phyloP scores from a whole-genome alignment of 495 filamentous ascomycete genomes.

The Trypethelium eluteriae region DNA sequence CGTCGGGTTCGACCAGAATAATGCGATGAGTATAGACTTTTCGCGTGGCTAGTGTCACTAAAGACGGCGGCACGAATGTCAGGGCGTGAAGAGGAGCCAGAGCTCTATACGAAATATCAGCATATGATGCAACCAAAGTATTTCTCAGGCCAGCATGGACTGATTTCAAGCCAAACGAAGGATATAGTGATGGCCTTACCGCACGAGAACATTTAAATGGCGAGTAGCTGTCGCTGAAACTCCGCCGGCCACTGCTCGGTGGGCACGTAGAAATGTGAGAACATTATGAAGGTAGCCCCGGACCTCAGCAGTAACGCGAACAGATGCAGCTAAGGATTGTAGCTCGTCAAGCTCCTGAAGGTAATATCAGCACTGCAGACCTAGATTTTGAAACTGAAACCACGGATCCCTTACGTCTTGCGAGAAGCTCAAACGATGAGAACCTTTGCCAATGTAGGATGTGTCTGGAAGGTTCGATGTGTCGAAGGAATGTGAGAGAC shows the following conservation, averaged over 20 bases:
- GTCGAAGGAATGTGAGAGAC: constrained; percentile 76
- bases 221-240: constrained; percentile 68
- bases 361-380: neutral
- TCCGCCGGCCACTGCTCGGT: constrained; percentile 72
- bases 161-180: neutral
- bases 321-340: constrained; percentile 32
- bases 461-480: constrained; percentile 32
- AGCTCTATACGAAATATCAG: constrained; percentile 35
- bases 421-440: constrained; percentile 29
- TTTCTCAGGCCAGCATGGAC: too few relatives aligned
- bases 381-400: neutral
- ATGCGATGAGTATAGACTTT: constrained; percentile 88
- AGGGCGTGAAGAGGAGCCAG: constrained; percentile 80
- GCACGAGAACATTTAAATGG: constrained; percentile 61
- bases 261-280: constrained; percentile 72
- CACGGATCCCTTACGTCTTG: constrained; percentile 19
- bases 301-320: constrained; percentile 57
- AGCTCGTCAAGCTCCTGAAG: constrained; percentile 42
- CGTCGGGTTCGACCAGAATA: constrained; percentile 54
- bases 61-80: constrained; percentile 72
- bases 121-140: neutral
- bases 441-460: constrained; percentile 48
- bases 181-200: constrained; percentile 35
- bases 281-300: constrained; percentile 78
- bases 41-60: constrained; percentile 72